These are phyloP conservation scores for Aspergillus leporis DNA, from an alignment of 495 filamentous ascomycete genomes.

Conservation along the genomic window DNA sequence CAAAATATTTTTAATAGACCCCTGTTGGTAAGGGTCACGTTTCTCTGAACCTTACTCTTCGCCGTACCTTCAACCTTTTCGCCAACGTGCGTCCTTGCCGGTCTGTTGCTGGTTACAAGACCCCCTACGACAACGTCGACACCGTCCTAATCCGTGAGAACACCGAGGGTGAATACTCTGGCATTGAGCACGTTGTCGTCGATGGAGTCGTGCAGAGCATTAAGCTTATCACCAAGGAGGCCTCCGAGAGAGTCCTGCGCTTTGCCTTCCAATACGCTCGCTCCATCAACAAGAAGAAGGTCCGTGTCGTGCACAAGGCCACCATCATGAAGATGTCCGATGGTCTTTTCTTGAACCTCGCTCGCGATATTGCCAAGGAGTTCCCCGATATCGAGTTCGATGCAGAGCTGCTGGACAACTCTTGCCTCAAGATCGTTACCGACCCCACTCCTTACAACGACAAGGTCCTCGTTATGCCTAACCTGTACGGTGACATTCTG, in stretches of 20 bases:
- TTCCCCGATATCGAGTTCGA: slow-evolving; percentile 95
- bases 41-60: slow-evolving; percentile 96
- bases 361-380: slow-evolving; percentile 82
- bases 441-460: slow-evolving; percentile 95
- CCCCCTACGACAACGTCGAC: slow-evolving; percentile 96
- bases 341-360: slow-evolving; percentile 91
- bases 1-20: slow-evolving; percentile 57
- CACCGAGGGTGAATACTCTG: slow-evolving; percentile 99
- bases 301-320: slow-evolving; percentile 97
- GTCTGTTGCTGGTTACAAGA: slow-evolving; percentile 95
- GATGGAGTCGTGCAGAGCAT: slow-evolving; percentile 98
- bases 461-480: slow-evolving; percentile 99
- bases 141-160: slow-evolving; percentile 98
- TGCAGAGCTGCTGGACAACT: slow-evolving; percentile 96
- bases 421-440: slow-evolving; percentile 96
- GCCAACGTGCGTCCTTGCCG: slow-evolving; percentile 98
- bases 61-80: slow-evolving; percentile 99
- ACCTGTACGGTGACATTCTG: slow-evolving; percentile 98
- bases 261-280: slow-evolving; percentile 98
- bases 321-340: slow-evolving; percentile 99
- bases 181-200: slow-evolving; percentile 97
- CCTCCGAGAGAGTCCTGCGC: slow-evolving; percentile 88
- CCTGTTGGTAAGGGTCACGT: slow-evolving; percentile 98
- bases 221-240: slow-evolving; percentile 95
- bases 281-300: slow-evolving; percentile 88